Percentiles rank a stretch among this genome's conserved stretches.
These are phyloP conservation scores for Pseudozyma tsukubaensis DNA, from an alignment of 1,284 basidiomycete species.

Conservation along the genomic window DNA sequence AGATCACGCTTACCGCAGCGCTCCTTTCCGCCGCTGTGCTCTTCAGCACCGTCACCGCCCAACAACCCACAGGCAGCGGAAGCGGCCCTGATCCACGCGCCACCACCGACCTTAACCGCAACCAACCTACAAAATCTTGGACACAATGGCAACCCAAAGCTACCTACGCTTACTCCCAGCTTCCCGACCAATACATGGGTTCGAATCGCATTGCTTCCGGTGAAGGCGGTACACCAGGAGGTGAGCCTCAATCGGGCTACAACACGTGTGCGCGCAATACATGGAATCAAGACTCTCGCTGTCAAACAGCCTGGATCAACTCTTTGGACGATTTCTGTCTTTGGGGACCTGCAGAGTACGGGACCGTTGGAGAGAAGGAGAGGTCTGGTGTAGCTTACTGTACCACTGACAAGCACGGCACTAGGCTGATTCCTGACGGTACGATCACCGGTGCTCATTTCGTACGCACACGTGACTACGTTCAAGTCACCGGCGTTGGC, in stretches of 20 bases:
- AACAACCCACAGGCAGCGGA: constrained; percentile 17
- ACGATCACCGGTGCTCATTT: constrained; percentile 64
- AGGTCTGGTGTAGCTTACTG: constrained; percentile 63
- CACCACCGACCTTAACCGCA: constrained; percentile 40
- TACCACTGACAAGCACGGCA: constrained; percentile 64
- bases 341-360: constrained; percentile 53
- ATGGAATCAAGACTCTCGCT: constrained; percentile 55
- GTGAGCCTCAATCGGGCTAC: constrained; percentile 56
- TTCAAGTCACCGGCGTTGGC: constrained; percentile 63
- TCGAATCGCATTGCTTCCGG: constrained; percentile 46
- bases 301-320: constrained; percentile 65
- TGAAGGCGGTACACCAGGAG: constrained; percentile 37
- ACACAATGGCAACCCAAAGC: constrained; percentile 60
- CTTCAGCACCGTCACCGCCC: constrained; percentile 13
- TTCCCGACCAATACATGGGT: constrained; percentile 62
- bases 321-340: constrained; percentile 64
- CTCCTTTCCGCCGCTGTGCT: constrained; percentile 21
- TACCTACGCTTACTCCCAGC: constrained; percentile 48
- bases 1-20: constrained; percentile 19
- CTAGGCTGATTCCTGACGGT: constrained; percentile 65
- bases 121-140: constrained; percentile 58
- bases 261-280: constrained; percentile 52
- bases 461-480: constrained; percentile 60
- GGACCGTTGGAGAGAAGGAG: constrained; percentile 62
- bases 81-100: constrained; percentile 44